phyloP scores from a whole-genome alignment of 2,329 filamentous ascomycete species.

The Cucurbitaria berberidis region DNA sequence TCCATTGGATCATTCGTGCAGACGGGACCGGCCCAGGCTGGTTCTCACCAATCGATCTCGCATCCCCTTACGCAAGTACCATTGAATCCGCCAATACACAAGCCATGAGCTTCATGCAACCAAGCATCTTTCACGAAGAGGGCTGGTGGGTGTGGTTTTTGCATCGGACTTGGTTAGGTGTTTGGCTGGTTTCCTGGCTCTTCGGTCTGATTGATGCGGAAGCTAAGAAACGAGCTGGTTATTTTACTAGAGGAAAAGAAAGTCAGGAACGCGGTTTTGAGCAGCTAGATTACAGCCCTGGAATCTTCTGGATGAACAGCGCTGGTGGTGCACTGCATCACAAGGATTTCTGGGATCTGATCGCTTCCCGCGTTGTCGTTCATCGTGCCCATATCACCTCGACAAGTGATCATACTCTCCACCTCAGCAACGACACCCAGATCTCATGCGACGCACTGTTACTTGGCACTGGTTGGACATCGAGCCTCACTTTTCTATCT shows the following conservation, averaged over 20 bases:
- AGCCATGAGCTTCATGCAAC: conserved; percentile 16
- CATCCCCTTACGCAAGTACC: conserved; percentile 7
- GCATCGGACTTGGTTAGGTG: conserved; percentile 12
- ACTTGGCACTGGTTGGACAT: conserved; percentile 34
- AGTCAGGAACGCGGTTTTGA: conserved; percentile 20
- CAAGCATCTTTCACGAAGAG: conserved; percentile 2
- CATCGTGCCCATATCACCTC: conserved; percentile 23
- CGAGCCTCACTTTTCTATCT: conserved; percentile 13
- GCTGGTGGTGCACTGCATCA: conserved; percentile 26
- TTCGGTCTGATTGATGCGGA: conserved; percentile 4
- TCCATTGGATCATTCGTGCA: conserved; percentile 44
- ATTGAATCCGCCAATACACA: conserved; percentile 10
- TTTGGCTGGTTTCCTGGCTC: conserved; percentile 9
- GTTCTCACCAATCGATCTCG: conserved; percentile 24
- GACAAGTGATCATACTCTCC: conserved; percentile 12
- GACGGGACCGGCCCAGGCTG: conserved; percentile 35
- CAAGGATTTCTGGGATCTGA: conserved; percentile 30
- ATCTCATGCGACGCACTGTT: conserved; percentile 32
- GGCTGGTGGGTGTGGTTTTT: conserved; percentile 20
- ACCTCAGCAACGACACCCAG: conserved; percentile 14
- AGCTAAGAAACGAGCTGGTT: conserved; percentile 10
- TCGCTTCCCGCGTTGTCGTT: conserved; percentile 31
- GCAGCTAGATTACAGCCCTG: conserved; percentile 17
- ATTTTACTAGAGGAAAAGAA: not conserved
- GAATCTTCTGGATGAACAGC: conserved; percentile 30